Conservation (phyloP, 768 basidiomycete species). For the Bullera alba region DNA sequence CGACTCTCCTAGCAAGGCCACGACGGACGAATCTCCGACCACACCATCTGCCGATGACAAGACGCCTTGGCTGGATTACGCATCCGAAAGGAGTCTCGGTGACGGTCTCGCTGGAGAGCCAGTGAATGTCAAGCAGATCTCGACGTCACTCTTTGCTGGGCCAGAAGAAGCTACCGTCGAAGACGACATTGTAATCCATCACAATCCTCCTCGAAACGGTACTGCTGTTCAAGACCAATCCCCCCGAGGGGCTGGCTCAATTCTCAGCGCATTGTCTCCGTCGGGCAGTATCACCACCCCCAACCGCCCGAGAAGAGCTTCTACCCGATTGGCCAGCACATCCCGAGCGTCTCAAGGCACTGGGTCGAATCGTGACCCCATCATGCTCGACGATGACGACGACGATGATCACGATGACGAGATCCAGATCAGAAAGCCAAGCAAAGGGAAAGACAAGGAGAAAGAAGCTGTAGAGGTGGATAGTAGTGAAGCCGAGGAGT, state of each 20-base stretch:
- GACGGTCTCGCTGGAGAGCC: slow-evolving; percentile 32
- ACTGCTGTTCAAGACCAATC: background rate
- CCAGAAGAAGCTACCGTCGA: slow-evolving; percentile 1
- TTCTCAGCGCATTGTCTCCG: background rate
- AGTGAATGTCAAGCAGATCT: slow-evolving; percentile 6
- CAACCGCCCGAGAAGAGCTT: background rate
- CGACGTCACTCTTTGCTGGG: slow-evolving; percentile 18
- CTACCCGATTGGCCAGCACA: background rate
- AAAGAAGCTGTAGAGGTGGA: too few species aligned
- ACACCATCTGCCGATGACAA: background rate
- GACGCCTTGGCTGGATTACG: slow-evolving; percentile 15
- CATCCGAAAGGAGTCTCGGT: slow-evolving; percentile 33
- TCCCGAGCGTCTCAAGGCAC: slow-evolving; percentile 1
- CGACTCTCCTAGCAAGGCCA: too few species aligned
- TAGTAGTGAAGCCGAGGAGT: slow-evolving; percentile 11
- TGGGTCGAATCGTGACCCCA: slow-evolving; percentile 26
- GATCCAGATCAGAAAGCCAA: too few species aligned
- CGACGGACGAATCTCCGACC: slow-evolving; percentile 1
- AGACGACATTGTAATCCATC: background rate
- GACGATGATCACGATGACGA: slow-evolving; percentile 14
- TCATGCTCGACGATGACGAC: slow-evolving; percentile 26
- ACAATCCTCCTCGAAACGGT: background rate
- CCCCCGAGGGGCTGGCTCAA: background rate
- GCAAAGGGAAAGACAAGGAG: too few species aligned
- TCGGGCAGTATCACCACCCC: background rate